Percentiles rank a stretch among this genome's conserved stretches.
These are phyloP conservation scores for Elongisporangium senticosum DNA, from an alignment of 352 stramenopile genomes.

Conservation along the genomic window DNA sequence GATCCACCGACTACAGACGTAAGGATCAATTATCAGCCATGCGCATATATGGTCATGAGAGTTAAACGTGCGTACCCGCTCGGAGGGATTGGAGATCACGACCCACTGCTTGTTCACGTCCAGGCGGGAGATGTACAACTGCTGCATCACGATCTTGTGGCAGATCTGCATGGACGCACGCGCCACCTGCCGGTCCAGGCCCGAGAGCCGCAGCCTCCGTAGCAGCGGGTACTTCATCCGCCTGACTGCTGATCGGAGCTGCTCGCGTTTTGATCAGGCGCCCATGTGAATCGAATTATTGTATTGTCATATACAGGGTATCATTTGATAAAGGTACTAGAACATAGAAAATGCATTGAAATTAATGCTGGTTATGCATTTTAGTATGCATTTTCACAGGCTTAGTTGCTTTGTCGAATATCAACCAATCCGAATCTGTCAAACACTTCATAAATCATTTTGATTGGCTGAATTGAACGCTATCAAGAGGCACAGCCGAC, in stretches of 20 bases:
- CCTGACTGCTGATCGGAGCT: too few species aligned
- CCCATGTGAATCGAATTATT: background rate
- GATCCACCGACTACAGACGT: constrained; percentile 37
- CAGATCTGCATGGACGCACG: constrained; percentile 80
- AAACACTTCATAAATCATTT: background rate
- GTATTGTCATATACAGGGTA: background rate
- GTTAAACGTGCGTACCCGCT: constrained; percentile 19
- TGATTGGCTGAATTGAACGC: constrained; percentile 1
- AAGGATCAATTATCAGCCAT: background rate
- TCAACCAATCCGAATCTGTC: background rate
- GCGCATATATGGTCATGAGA: background rate
- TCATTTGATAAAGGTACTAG: background rate
- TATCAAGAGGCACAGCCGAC: background rate
- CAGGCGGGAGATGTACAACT: constrained; percentile 78
- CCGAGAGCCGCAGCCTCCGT: constrained; percentile 51
- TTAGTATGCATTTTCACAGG: background rate
- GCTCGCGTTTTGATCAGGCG: constrained; percentile 1
- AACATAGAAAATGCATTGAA: background rate
- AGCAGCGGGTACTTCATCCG: constrained; percentile 66
- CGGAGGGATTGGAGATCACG: constrained; percentile 78
- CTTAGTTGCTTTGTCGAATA: background rate
- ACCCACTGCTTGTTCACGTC: constrained; percentile 74
- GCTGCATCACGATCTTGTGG: constrained; percentile 80
- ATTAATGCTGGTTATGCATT: background rate
- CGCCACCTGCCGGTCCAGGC: constrained; percentile 62